Base-by-base conservation (phyloP, 1,139 yeast genomes). In the Williopsis jadinii region DNA sequence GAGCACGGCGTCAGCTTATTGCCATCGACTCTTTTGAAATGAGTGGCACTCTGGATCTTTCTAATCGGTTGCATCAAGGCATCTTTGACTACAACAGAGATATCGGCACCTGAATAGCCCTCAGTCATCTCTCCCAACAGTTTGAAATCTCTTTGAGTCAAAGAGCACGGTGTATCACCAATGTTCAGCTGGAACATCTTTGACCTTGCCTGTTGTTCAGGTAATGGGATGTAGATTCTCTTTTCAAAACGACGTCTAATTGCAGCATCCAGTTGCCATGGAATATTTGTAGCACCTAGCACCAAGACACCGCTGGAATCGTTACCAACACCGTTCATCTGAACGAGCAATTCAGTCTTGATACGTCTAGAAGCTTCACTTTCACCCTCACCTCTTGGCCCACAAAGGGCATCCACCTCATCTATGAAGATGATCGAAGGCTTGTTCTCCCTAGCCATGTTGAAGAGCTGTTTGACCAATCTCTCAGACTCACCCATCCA, bases 401-500 rank as follows among this genome's bases (percentile, higher is more conserved):
- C 97, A 66, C 97, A 90, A 46, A 94, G 70, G 0, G 98, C 97
- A 64, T 92, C 99, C 24, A 92, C 97, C 64, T 92, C 99, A 66
- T 92, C 99, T 44, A 92, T 92, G 62, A 92, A 92, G 42, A 92
- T 92, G 54, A 92, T 94, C 0, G 95, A 80, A 0, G 98, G 98
- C 56, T 87, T 88, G 57, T 82, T 84, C 61, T 92, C 98, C 51
- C 97, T 72, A 2, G 99, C 99, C 95, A 92, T 86, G 35, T 84
- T 77, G 63, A 92, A 92, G 50, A 92, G 70, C 59, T 92, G 97
- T 60, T 90, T 90, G 29, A 92, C 98, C 46, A 92, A 75, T 65
- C 97, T 78, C 64, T 92, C 97, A 28, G 92, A 80, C 61, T 92
- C 98, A 53, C 99, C 99, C 97, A 92, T 90, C 97, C 97, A 92